phyloP scores from a whole-genome alignment of 1,284 basidiomycete genomes.

The Microbotryomycetes sp. region DNA sequence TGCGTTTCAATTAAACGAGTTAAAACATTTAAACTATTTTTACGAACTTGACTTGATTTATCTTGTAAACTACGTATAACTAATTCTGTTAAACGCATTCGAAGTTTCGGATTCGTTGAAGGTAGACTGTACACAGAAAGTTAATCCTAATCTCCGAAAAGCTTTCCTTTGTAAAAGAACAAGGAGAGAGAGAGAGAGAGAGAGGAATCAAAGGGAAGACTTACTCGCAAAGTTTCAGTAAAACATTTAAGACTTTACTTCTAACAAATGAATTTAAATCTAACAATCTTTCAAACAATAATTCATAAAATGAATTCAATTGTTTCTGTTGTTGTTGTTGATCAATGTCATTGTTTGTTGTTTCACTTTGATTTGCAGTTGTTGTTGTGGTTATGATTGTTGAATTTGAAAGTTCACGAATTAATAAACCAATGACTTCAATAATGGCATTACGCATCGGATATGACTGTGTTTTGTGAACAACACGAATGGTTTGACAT shows the following conservation, averaged over 20 bases:
- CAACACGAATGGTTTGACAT: not conserved
- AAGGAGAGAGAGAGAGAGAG: not conserved
- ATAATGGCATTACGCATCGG: constrained; percentile 91
- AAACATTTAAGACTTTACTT: constrained; percentile 71
- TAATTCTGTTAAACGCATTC: constrained; percentile 65
- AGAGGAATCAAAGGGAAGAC: constrained; percentile 32
- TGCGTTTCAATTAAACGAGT: constrained; percentile 77
- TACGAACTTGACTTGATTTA: constrained; percentile 81
- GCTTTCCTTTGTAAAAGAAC: not conserved
- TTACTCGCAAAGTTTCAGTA: constrained; percentile 60
- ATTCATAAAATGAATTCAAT: constrained; percentile 72
- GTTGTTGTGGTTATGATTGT: constrained; percentile 56
- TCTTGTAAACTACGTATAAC: constrained; percentile 80
- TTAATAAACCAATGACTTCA: constrained; percentile 74
- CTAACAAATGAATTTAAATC: constrained; percentile 89
- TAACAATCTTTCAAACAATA: constrained; percentile 77
- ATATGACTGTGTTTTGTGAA: constrained; percentile 58
- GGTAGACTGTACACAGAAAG: constrained; percentile 51
- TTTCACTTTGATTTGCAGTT: constrained; percentile 65
- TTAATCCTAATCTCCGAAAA: not conserved
- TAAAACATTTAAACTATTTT: constrained; percentile 72
- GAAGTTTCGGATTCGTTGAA: constrained; percentile 81
- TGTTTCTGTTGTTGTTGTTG: constrained; percentile 66
- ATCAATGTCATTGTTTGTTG: constrained; percentile 47
- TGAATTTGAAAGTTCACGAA: constrained; percentile 65